Evolutionary conservation across 164 flowering plant species (phyloP), one percentile per base, ranked within the genome.

Genomic region (Dillenia suffruticosa): DNA sequence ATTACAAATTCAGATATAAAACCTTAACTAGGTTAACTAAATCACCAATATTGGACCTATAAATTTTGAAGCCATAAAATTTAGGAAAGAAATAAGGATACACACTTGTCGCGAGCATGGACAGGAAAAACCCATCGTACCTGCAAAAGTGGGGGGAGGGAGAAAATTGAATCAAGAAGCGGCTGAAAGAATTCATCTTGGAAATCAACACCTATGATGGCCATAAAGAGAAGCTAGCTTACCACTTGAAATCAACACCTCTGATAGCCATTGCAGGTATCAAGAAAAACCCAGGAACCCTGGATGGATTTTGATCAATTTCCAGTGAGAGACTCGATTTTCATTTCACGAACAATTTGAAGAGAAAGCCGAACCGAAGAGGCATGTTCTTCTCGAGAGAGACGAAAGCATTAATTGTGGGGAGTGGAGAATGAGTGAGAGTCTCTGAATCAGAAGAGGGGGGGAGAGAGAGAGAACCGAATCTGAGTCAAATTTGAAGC

Each of bases 51-150:
- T 26, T 26, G 40, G 40, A 5, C 40, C 40, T 22, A 7, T 46
- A 10, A n/a, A 12, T 43, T 16, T 40, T 12, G 1, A 26, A 49
- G 44, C n/a, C 12, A 32, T 46, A 6, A 9, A 56, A 40, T 54
- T 10, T 5, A 15, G 19, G 9, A 7, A 44, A 15, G 22, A 16
- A 19, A 40, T 5, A 63, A 83, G 97, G 97, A 90, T 91, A 91
- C 99, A 85, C 91, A 68, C 97, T 90, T 2, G 89, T 92, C 2
- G 97, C 96, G 9, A 94, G 88, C 99, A 92, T 94, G 12, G 96
- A 85, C 84, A 95, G 70, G 86, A 95, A 95, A 66, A 95, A 92
- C 11, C 97, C 99, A 83, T 95, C 99, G 57, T 88, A 92, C 97
- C 99, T 95, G 88, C 76, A 74, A 78, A 51, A 76, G 53, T 8